Evolutionary conservation across 2,329 filamentous ascomycete genomes (phyloP).

Genomic region (Zymoseptoria pseudotritici): DNA sequence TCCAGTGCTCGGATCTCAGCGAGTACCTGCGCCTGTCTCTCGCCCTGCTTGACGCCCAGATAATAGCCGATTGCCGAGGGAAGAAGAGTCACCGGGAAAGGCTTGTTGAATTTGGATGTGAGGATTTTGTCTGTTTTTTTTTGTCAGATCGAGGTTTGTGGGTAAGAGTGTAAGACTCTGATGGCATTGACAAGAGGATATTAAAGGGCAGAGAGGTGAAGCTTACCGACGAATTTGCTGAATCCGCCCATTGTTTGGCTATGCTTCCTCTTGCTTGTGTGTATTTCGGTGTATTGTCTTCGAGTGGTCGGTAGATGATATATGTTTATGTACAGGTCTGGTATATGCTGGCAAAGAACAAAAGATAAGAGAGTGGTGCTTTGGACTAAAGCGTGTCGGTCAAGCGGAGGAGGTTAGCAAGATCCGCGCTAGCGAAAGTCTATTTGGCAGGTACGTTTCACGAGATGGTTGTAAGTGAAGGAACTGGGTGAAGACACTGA

Average conservation of each 20-base stretch:
- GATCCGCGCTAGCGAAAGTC: not conserved
- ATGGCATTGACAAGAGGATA: no score
- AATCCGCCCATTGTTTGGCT: slow-evolving; percentile 8
- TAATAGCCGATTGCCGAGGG: slow-evolving; percentile 28
- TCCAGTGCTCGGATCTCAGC: slow-evolving; percentile 23
- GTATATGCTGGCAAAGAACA: not conserved
- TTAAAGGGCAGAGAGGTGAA: not conserved
- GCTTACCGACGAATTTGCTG: slow-evolving; percentile 14
- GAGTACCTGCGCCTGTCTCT: slow-evolving; percentile 23
- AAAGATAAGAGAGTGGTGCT: not conserved
- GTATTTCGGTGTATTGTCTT: not conserved
- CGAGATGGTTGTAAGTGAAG: not conserved
- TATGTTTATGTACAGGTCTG: not conserved
- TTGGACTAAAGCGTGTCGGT: not conserved
- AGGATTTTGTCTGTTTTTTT: slow-evolving; percentile 19
- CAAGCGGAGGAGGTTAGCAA: not conserved
- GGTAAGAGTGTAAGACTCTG: no score
- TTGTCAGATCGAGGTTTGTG: not conserved
- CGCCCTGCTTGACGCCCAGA: slow-evolving; percentile 25
- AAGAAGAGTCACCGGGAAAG: slow-evolving; percentile 26
- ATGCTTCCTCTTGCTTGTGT: not conserved
- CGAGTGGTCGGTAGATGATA: not conserved
- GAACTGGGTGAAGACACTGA: not conserved
- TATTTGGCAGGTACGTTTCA: not conserved
- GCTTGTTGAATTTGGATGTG: slow-evolving; percentile 28